Percentiles rank a stretch among this genome's conserved stretches.
Conservation (phyloP, 306 rosid genomes). For the Cucurbita pepo region DNA sequence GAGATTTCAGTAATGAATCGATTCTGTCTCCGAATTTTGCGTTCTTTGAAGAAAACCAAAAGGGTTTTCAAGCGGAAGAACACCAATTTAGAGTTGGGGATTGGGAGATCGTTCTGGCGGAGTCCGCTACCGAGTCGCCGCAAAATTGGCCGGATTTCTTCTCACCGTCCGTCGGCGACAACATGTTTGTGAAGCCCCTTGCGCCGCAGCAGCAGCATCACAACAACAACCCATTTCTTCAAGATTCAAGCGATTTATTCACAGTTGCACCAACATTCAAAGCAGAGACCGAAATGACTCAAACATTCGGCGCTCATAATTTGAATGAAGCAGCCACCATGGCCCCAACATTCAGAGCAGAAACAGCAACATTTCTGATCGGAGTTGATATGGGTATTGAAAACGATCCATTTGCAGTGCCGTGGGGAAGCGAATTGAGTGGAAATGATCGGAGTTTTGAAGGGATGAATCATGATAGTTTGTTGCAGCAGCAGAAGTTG, state of each 20-base stretch:
- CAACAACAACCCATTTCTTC: slow-evolving; percentile 54
- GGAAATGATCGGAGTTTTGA: neutral
- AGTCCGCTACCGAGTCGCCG: slow-evolving; percentile 11
- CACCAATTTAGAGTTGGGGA: slow-evolving; percentile 3
- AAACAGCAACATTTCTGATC: neutral
- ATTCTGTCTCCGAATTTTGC: slow-evolving; percentile 10
- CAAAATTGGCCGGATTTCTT: slow-evolving; percentile 12
- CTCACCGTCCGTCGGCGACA: slow-evolving; percentile 3
- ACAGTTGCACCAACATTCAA: neutral
- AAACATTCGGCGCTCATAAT: neutral
- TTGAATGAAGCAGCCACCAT: neutral
- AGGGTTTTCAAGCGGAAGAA: neutral
- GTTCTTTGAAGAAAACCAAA: slow-evolving; percentile 6
- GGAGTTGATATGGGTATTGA: neutral
- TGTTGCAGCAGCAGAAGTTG: slow-evolving; percentile 28
- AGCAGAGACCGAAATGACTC: neutral
- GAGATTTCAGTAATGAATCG: slow-evolving; percentile 10
- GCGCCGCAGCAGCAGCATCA: slow-evolving; percentile 11
- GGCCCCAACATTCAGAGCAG: neutral
- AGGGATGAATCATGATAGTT: slow-evolving; percentile 18
- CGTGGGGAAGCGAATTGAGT: slow-evolving; percentile 9
- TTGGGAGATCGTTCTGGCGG: slow-evolving; percentile 51
- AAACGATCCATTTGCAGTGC: slow-evolving; percentile 40
- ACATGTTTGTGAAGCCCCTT: slow-evolving; percentile 13
- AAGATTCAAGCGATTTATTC: slow-evolving; percentile 8